These are phyloP conservation scores for Cercospora beticola DNA, from an alignment of 2,329 filamentous ascomycete species.

Conservation along the genomic window DNA sequence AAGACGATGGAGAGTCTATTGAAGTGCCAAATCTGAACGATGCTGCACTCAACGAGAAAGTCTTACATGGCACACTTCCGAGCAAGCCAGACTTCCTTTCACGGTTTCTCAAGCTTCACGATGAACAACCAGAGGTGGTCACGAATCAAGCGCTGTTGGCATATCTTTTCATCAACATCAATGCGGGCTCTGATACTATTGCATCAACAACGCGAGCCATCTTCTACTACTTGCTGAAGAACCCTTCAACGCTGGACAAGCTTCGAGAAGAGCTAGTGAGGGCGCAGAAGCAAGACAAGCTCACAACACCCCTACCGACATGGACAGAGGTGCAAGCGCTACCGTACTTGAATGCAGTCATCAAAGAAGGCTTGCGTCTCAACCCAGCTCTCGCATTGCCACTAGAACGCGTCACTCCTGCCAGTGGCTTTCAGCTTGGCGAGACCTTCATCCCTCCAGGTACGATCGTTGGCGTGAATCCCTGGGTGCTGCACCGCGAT, in stretches of 20 bases:
- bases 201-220: constrained; percentile 18
- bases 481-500: constrained; percentile 47
- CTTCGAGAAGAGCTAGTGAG: constrained; percentile 21
- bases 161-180: constrained; percentile 31
- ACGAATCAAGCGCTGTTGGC: constrained; percentile 28
- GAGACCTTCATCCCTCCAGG: constrained; percentile 39
- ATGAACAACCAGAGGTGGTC: constrained; percentile 30
- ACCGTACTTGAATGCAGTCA: constrained; percentile 29
- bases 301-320: constrained; percentile 23
- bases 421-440: constrained; percentile 21
- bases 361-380: constrained; percentile 32
- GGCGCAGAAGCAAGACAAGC: constrained; percentile 15
- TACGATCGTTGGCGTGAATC: constrained; percentile 47
- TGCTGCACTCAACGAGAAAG: constrained; percentile 24
- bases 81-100: constrained; percentile 35
- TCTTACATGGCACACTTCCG: constrained; percentile 27
- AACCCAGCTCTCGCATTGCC: constrained; percentile 29
- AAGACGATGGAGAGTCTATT: constrained; percentile 8
- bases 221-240: constrained; percentile 20
- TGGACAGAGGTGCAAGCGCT: constrained; percentile 24
- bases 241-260: constrained; percentile 5
- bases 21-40: constrained; percentile 18
- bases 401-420: constrained; percentile 28
- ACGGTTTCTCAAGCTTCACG: constrained; percentile 30
- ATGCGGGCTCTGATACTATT: constrained; percentile 31